A percentile compares a stretch with the other conserved stretches of the same genome.
phyloP scores from a whole-genome alignment of 148 eudicot species.

The Persicaria maculosa region DNA sequence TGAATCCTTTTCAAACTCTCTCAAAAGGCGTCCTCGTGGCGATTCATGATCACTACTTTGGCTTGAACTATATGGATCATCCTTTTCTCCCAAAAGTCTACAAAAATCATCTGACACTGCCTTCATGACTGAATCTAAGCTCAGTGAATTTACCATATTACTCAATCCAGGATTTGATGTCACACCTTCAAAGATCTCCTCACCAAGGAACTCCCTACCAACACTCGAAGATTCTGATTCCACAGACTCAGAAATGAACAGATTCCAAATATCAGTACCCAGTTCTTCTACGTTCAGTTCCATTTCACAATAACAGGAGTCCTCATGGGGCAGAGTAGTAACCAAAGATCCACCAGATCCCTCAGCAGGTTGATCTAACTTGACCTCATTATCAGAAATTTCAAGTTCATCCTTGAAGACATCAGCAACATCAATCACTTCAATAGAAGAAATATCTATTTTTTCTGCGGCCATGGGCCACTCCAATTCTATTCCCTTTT shows the following conservation, averaged over 20 bases:
- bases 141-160: constrained; percentile 37
- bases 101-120: constrained; percentile 68
- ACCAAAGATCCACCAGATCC: constrained; percentile 10
- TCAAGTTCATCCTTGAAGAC: constrained; percentile 35
- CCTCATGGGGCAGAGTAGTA: constrained; percentile 18
- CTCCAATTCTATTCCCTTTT: constrained; percentile 37
- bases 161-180: constrained; percentile 20
- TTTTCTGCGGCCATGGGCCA: constrained; percentile 12
- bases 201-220: constrained; percentile 9
- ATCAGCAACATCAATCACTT: constrained; percentile 46
- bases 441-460: constrained; percentile 27
- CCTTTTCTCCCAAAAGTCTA: constrained; percentile 58
- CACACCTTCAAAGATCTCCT: constrained; percentile 14
- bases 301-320: neutral
- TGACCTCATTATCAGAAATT: constrained; percentile 9
- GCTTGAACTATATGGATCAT: constrained; percentile 45
- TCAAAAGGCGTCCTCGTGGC: constrained; percentile 68
- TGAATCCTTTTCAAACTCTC: constrained; percentile 78
- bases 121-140: constrained; percentile 57
- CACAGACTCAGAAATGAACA: constrained; percentile 21
- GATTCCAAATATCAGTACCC: constrained; percentile 17
- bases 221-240: constrained; percentile 20
- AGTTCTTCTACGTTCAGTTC: constrained; percentile 17
- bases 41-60: constrained; percentile 70
- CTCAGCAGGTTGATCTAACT: constrained; percentile 22